phyloP scores from a whole-genome alignment of 768 basidiomycete species.

The Suillus plorans region DNA sequence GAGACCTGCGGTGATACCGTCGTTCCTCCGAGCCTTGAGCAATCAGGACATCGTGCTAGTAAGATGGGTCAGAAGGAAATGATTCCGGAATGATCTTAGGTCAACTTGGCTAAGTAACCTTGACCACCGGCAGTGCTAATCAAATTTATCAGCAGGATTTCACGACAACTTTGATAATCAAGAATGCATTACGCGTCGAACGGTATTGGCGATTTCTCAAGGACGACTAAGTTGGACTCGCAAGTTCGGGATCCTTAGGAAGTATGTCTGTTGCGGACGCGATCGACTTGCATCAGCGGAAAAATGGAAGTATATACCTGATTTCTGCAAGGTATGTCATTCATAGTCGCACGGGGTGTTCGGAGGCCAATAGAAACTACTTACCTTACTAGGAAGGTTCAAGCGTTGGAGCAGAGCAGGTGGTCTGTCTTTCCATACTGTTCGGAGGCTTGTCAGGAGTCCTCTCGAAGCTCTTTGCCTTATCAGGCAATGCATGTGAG shows the following conservation, averaged over 20 bases:
- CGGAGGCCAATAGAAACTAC: no score
- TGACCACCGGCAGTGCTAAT: neutral
- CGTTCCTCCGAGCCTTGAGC: neutral
- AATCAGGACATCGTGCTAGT: neutral
- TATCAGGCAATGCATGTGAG: no score
- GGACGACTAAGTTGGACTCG: neutral
- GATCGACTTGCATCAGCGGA: neutral
- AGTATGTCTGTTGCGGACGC: neutral
- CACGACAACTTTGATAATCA: neutral
- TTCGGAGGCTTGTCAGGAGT: no score
- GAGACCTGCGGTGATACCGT: neutral
- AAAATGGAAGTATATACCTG: neutral
- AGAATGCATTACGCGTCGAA: neutral
- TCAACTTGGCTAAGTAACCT: neutral
- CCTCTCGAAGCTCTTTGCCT: no score
- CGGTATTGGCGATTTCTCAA: neutral
- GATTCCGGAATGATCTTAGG: neutral
- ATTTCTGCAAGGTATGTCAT: neutral
- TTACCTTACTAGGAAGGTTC: no score
- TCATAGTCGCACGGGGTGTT: neutral
- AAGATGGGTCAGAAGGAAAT: neutral
- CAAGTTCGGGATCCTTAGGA: neutral
- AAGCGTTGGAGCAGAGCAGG: no score
- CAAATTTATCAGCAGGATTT: neutral
- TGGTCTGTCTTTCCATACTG: no score